phyloP scores from a whole-genome alignment of 768 basidiomycete genomes.

The Lentinula guzmanii region DNA sequence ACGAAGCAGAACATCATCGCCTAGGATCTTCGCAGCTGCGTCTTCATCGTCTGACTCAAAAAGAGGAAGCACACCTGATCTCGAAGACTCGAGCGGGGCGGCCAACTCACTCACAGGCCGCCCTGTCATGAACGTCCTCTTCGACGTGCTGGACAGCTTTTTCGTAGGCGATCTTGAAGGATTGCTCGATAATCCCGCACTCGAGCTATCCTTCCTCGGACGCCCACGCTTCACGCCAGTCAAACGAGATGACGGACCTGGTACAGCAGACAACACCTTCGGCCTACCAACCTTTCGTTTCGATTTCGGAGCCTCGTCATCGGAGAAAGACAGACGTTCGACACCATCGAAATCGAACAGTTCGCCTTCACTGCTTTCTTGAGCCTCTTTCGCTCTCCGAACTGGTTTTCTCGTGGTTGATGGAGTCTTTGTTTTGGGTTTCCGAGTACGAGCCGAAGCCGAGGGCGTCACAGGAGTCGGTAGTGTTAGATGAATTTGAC shows the following conservation, averaged over 20 bases:
- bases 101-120: neutral
- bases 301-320: neutral
- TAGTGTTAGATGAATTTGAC: neutral
- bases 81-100: neutral
- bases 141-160: neutral
- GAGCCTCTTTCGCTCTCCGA: neutral
- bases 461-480: neutral
- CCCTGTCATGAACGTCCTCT: neutral
- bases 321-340: neutral
- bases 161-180: neutral
- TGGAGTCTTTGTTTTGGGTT: constrained; percentile 3
- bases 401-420: neutral
- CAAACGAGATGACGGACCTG: neutral
- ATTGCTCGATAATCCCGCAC: neutral
- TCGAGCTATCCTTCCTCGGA: neutral
- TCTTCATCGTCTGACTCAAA: neutral
- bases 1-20: constrained; percentile 2
- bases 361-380: constrained; percentile 21
- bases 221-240: constrained; percentile 1
- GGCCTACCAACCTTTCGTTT: neutral
- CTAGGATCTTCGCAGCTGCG: neutral
- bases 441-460: constrained; percentile 1
- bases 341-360: constrained; percentile 21
- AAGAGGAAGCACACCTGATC: neutral
- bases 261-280: neutral